phyloP scores from a whole-genome alignment of 1,284 basidiomycete genomes.

The Rhodotorula sp. region DNA sequence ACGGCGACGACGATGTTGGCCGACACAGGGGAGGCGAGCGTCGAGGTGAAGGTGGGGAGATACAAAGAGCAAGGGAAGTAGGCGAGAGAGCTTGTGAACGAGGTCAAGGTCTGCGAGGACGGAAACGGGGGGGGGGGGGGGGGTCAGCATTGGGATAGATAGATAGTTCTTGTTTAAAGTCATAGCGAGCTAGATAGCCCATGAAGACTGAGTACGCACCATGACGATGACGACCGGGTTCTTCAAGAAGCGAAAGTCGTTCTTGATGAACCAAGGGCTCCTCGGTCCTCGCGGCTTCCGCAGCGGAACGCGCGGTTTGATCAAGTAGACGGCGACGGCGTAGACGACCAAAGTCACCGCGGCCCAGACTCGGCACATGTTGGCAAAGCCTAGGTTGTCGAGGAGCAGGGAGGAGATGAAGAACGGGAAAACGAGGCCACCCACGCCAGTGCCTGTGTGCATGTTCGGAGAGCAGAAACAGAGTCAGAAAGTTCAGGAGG shows the following conservation, averaged over 20 bases:
- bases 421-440: conserved; percentile 21
- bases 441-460: conserved; percentile 20
- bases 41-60: conserved; percentile 25
- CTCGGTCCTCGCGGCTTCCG: conserved; percentile 9
- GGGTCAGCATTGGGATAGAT: background rate
- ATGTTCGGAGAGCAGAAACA: background rate
- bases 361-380: conserved; percentile 32
- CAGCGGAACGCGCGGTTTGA: conserved; percentile 30
- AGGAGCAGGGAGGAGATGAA: conserved; percentile 19
- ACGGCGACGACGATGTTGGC: conserved; percentile 8
- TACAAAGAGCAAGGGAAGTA: conserved; percentile 32
- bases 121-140: too few relatives aligned
- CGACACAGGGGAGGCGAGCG: conserved; percentile 5
- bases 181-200: background rate
- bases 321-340: conserved; percentile 1
- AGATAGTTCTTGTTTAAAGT: background rate
- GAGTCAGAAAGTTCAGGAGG: background rate
- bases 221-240: conserved; percentile 29
- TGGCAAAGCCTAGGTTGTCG: conserved; percentile 19
- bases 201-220: conserved; percentile 3
- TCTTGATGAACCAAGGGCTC: conserved; percentile 10
- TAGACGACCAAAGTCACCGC: conserved; percentile 16
- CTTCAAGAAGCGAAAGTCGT: conserved; percentile 21
- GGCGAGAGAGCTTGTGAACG: conserved; percentile 22
- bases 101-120: conserved; percentile 20